These are phyloP conservation scores for Infundibulicybe gibba DNA, from an alignment of 768 basidiomycete genomes.

Conservation along the genomic window DNA sequence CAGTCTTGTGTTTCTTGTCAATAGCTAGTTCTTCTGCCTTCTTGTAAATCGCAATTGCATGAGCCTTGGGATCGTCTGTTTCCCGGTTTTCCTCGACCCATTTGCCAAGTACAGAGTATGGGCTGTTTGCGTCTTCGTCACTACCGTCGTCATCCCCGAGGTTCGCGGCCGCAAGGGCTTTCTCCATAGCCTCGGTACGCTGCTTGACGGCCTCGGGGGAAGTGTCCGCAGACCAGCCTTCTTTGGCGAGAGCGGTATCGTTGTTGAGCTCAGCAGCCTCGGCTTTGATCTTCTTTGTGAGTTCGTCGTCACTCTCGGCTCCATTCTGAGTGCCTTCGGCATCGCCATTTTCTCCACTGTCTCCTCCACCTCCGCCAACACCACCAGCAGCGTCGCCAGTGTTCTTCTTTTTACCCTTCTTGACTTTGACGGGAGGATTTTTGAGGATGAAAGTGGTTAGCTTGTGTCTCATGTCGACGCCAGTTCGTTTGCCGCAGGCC, in stretches of 20 bases:
- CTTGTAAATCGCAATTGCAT: constrained; percentile 72
- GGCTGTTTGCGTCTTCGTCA: constrained; percentile 83
- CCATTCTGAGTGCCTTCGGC: constrained; percentile 45
- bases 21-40: constrained; percentile 90
- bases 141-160: constrained; percentile 75
- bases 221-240: constrained; percentile 92
- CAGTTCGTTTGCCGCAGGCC: constrained; percentile 92
- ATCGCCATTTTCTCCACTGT: constrained; percentile 29
- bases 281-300: constrained; percentile 88
- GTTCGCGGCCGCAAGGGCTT: constrained; percentile 47
- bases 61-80: constrained; percentile 41
- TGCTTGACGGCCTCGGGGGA: constrained; percentile 85
- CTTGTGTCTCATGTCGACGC: constrained; percentile 95
- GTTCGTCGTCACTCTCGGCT: constrained; percentile 81
- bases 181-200: constrained; percentile 70
- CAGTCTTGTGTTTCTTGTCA: constrained; percentile 91
- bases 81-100: constrained; percentile 80
- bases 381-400: constrained; percentile 19
- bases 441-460: constrained; percentile 94
- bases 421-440: constrained; percentile 90
- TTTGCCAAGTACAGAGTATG: constrained; percentile 76
- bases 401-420: constrained; percentile 66
- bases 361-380: constrained; percentile 18
- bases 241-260: constrained; percentile 56
- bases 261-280: constrained; percentile 76